These are phyloP conservation scores for Sporothrix humicola DNA, from an alignment of 2,329 filamentous ascomycete species.

Conservation along the genomic window DNA sequence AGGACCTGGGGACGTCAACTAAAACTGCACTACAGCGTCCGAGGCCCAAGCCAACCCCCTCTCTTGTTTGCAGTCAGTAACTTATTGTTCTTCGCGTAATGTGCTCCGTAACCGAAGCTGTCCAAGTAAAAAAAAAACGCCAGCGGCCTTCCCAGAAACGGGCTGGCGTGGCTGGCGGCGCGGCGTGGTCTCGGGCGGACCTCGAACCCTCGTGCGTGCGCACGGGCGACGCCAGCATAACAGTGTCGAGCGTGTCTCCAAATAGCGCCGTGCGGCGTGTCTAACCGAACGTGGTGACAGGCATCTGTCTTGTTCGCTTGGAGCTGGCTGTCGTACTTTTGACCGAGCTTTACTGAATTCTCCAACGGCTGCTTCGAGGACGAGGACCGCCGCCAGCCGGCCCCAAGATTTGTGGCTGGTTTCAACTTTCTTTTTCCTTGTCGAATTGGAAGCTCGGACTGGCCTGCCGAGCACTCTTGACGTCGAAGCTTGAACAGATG, in stretches of 20 bases:
- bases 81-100: not conserved
- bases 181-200: slow-evolving; percentile 1
- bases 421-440: slow-evolving; percentile 8
- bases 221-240: not conserved
- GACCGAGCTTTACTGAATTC: not conserved
- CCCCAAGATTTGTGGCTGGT: not conserved
- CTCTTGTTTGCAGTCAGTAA: not conserved
- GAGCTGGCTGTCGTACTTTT: not conserved
- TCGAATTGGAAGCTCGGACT: not conserved
- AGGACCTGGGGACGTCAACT: not conserved
- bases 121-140: not conserved
- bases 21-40: not conserved
- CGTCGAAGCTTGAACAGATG: slow-evolving; percentile 2
- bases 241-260: not conserved
- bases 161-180: slow-evolving; percentile 16
- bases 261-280: not conserved
- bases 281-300: not conserved
- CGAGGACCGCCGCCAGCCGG: not conserved
- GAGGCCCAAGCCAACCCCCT: not conserved
- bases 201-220: not conserved
- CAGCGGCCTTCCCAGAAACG: slow-evolving; percentile 7
- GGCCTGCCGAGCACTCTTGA: not conserved
- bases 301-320: not conserved
- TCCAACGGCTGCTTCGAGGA: not conserved
- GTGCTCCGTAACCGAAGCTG: not conserved